Evolutionary conservation across 2,329 filamentous ascomycete species (phyloP).

Genomic region (Didymosphaeria variabile): DNA sequence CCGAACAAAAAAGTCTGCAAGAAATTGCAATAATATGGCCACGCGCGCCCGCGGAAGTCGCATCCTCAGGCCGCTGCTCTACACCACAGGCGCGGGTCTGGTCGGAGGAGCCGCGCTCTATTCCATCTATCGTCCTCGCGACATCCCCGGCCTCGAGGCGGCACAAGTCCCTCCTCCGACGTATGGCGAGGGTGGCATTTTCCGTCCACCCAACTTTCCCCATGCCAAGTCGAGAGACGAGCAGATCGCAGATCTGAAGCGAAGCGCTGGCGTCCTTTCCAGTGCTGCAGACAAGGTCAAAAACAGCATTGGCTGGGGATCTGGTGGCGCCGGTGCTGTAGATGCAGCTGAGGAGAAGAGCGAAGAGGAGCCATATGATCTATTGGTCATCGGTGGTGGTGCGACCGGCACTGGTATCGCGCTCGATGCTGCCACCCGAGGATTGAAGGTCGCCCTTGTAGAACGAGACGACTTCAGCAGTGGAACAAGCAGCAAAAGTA

Average conservation of each 20-base stretch:
- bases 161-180: constrained; percentile 75
- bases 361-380: constrained; percentile 71
- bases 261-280: constrained; percentile 56
- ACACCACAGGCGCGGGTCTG: constrained; percentile 64
- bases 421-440: constrained; percentile 80
- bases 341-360: constrained; percentile 36
- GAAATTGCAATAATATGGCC: constrained; percentile 38
- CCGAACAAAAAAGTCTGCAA: neutral
- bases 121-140: constrained; percentile 72
- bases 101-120: constrained; percentile 67
- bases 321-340: constrained; percentile 32
- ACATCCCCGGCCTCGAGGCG: constrained; percentile 74
- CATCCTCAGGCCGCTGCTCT: constrained; percentile 66
- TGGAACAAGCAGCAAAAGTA: constrained; percentile 86
- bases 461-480: constrained; percentile 85
- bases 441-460: constrained; percentile 80
- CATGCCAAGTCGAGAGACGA: constrained; percentile 68
- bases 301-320: constrained; percentile 47
- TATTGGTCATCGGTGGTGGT: constrained; percentile 80
- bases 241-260: constrained; percentile 69
- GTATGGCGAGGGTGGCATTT: constrained; percentile 73
- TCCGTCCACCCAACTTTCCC: constrained; percentile 73
- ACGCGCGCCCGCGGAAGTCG: constrained; percentile 50
- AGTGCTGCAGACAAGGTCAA: constrained; percentile 51
- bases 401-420: constrained; percentile 84